A percentile compares a stretch with the other conserved stretches of the same genome.
phyloP scores from a whole-genome alignment of 768 basidiomycete genomes.

The Lentinula detonsa region DNA sequence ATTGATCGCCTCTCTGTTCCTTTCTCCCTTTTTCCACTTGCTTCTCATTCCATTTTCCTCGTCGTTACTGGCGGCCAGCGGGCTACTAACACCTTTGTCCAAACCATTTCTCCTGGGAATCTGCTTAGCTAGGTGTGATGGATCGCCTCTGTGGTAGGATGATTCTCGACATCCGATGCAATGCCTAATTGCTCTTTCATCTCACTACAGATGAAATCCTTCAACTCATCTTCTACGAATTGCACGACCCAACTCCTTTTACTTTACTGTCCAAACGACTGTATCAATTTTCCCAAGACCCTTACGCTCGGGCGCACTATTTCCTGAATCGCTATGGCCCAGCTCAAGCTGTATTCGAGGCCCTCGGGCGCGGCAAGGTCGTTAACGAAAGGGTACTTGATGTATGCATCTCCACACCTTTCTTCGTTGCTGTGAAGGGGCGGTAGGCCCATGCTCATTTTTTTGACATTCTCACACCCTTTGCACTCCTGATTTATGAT shows the following conservation, averaged over 20 bases:
- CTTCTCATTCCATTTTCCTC: slow-evolving; percentile 12
- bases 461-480: slow-evolving; percentile 15
- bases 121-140: slow-evolving; percentile 16
- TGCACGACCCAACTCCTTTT: slow-evolving; percentile 58
- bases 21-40: slow-evolving; percentile 5
- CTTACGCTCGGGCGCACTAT: slow-evolving; percentile 73
- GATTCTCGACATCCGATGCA: slow-evolving; percentile 2
- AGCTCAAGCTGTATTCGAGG: slow-evolving; percentile 67
- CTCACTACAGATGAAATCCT: slow-evolving; percentile 51
- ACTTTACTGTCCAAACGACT: slow-evolving; percentile 54
- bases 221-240: slow-evolving; percentile 67
- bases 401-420: slow-evolving; percentile 34
- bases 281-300: slow-evolving; percentile 58
- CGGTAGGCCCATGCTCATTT: slow-evolving; percentile 6
- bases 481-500: slow-evolving; percentile 14
- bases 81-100: background rate
- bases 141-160: background rate
- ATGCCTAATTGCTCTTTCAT: slow-evolving; percentile 1
- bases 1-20: background rate
- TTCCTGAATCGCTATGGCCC: slow-evolving; percentile 70
- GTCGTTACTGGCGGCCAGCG: background rate
- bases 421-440: slow-evolving; percentile 5
- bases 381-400: slow-evolving; percentile 62
- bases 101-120: background rate
- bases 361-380: slow-evolving; percentile 66